These are phyloP conservation scores for Chenopodium berlandieri DNA, from an alignment of 148 eudicot species.

Conservation along the genomic window DNA sequence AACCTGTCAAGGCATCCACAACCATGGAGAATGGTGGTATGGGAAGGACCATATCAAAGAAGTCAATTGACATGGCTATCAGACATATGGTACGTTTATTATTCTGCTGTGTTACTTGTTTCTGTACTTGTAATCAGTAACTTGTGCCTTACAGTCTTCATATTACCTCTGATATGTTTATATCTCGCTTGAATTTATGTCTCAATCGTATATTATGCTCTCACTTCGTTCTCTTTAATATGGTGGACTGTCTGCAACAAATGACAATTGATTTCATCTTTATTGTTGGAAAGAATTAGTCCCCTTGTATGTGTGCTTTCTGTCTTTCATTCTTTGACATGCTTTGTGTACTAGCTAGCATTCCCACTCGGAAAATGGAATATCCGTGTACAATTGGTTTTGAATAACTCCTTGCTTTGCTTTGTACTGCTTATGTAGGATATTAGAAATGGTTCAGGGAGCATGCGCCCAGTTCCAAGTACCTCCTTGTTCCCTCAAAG, in stretches of 20 bases:
- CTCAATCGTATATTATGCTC: background rate
- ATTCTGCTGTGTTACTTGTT: background rate
- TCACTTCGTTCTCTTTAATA: background rate
- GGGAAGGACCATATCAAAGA: constrained; percentile 91
- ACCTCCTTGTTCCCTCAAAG: constrained; percentile 89
- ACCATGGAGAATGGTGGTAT: constrained; percentile 60
- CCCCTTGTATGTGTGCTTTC: background rate
- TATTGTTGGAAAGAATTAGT: background rate
- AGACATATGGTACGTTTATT: constrained; percentile 73
- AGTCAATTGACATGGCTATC: constrained; percentile 93
- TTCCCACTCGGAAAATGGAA: background rate
- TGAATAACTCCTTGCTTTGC: constrained; percentile 4
- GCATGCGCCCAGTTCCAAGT: constrained; percentile 68
- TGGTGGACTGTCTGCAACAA: background rate
- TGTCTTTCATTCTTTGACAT: background rate
- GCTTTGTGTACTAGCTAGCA: background rate
- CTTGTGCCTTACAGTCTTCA: background rate
- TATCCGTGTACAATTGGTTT: background rate
- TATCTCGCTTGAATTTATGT: background rate
- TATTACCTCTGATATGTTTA: background rate
- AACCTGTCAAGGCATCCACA: constrained; percentile 54
- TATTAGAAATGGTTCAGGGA: constrained; percentile 62
- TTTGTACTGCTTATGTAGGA: constrained; percentile 46
- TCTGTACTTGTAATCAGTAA: constrained; percentile 8
- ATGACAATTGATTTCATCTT: background rate